A percentile compares a stretch with the other conserved stretches of the same genome.
phyloP scores from a whole-genome alignment of 345 rosid species.

The Bruguiera gymnorhiza region DNA sequence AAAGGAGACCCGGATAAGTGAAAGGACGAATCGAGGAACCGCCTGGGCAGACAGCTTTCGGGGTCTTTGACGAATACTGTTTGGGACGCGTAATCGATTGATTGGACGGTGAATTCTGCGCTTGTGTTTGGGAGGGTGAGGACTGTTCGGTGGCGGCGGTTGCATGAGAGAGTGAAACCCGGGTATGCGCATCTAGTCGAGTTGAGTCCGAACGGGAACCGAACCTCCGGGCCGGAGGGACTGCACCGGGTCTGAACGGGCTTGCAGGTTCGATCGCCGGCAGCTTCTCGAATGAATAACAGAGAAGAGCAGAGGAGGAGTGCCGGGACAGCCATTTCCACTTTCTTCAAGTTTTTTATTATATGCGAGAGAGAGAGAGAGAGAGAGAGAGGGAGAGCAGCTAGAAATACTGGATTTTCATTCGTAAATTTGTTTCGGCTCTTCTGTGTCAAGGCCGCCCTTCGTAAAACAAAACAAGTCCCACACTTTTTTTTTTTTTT shows the following conservation, averaged over 20 bases:
- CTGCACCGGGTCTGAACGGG: not conserved
- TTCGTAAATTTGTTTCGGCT: too few relatives aligned
- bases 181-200: slow-evolving; percentile 31
- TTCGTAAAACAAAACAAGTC: too few relatives aligned
- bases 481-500: too few relatives aligned
- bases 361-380: too few relatives aligned
- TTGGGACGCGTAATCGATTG: slow-evolving; percentile 39
- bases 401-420: too few relatives aligned
- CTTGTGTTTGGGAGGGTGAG: slow-evolving; percentile 28
- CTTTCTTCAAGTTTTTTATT: too few relatives aligned
- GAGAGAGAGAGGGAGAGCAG: too few relatives aligned
- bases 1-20: slow-evolving; percentile 34
- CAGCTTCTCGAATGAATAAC: not conserved
- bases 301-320: not conserved
- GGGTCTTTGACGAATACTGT: slow-evolving; percentile 36
- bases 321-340: not conserved
- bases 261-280: slow-evolving; percentile 16
- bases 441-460: too few relatives aligned
- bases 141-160: slow-evolving; percentile 6
- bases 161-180: slow-evolving; percentile 45
- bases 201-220: slow-evolving; percentile 43
- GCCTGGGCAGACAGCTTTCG: slow-evolving; percentile 30
- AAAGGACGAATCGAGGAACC: slow-evolving; percentile 24
- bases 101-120: slow-evolving; percentile 36
- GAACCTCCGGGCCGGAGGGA: slow-evolving; percentile 4